These are phyloP conservation scores for Podila horticola DNA, from an alignment of 192 early-diverging fungal species.

Conservation along the genomic window DNA sequence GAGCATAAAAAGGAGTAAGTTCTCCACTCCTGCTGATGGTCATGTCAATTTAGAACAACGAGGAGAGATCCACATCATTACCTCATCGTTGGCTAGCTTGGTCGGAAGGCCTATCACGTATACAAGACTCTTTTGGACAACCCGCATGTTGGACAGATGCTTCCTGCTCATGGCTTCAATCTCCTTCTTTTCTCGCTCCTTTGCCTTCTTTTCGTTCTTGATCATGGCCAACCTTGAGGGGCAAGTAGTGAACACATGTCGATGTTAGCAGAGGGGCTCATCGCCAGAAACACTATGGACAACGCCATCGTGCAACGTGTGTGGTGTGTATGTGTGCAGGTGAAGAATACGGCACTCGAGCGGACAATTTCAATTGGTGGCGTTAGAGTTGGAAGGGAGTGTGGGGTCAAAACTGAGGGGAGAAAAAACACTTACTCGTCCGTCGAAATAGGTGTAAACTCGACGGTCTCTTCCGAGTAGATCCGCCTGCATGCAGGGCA, in stretches of 20 bases:
- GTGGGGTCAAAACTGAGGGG: background rate
- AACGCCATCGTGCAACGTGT: background rate
- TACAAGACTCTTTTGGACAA: slow-evolving; percentile 97
- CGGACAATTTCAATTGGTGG: too few species aligned
- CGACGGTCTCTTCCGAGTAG: slow-evolving; percentile 90
- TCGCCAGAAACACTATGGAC: background rate
- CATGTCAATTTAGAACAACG: background rate
- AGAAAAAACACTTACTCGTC: slow-evolving; percentile 79
- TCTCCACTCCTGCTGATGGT: too few species aligned
- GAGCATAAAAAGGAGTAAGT: background rate
- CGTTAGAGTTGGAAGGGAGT: slow-evolving; percentile 5
- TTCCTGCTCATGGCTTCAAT: slow-evolving; percentile 80
- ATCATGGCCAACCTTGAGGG: slow-evolving; percentile 53
- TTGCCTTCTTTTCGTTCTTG: slow-evolving; percentile 72
- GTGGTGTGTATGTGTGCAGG: background rate
- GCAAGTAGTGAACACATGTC: background rate
- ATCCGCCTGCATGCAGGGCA: slow-evolving; percentile 95
- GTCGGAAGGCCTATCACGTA: slow-evolving; percentile 95
- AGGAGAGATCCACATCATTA: slow-evolving; percentile 30
- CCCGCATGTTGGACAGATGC: slow-evolving; percentile 88
- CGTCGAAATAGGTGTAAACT: slow-evolving; percentile 88
- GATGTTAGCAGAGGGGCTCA: background rate
- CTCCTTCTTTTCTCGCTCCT: slow-evolving; percentile 93
- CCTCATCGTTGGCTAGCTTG: slow-evolving; percentile 91
- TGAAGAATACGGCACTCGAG: background rate